Conservation (phyloP, 2,329 filamentous ascomycete species). For the Talaromyces amestolkiae region DNA sequence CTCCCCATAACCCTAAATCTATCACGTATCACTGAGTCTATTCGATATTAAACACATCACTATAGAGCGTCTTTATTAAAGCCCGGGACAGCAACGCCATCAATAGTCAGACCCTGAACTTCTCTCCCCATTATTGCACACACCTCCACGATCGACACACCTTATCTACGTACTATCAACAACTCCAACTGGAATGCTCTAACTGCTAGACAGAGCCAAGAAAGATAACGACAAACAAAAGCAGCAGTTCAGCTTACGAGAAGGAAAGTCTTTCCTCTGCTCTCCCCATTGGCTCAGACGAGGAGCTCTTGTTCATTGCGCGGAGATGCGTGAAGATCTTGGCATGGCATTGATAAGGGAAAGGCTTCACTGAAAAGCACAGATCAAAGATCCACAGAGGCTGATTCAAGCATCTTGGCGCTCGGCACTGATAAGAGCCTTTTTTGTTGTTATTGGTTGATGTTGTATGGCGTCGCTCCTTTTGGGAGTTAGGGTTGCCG, state of each 20-base stretch:
- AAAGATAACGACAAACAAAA: background rate
- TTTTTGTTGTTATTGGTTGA: background rate
- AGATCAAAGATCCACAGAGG: background rate
- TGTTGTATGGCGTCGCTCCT: background rate
- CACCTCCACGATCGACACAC: background rate
- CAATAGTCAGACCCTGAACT: too few species aligned
- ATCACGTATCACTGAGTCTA: background rate
- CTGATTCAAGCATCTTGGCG: constrained; percentile 9
- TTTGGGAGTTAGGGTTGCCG: background rate
- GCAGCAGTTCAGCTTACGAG: constrained; percentile 1
- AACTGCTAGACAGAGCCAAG: background rate
- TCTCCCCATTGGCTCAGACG: background rate
- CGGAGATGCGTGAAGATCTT: constrained; percentile 11
- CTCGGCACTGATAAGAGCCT: background rate
- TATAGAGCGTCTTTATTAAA: background rate
- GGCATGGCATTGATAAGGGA: background rate
- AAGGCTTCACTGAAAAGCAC: background rate
- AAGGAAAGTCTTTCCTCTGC: background rate
- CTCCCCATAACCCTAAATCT: background rate
- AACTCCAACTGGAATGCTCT: background rate
- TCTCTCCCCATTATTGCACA: background rate
- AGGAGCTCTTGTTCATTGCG: background rate
- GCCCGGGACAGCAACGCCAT: too few species aligned
- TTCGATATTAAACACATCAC: background rate
- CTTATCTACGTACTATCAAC: background rate